Evolutionary conservation across 768 basidiomycete species (phyloP).

Genomic region (Trametes coccinea): DNA sequence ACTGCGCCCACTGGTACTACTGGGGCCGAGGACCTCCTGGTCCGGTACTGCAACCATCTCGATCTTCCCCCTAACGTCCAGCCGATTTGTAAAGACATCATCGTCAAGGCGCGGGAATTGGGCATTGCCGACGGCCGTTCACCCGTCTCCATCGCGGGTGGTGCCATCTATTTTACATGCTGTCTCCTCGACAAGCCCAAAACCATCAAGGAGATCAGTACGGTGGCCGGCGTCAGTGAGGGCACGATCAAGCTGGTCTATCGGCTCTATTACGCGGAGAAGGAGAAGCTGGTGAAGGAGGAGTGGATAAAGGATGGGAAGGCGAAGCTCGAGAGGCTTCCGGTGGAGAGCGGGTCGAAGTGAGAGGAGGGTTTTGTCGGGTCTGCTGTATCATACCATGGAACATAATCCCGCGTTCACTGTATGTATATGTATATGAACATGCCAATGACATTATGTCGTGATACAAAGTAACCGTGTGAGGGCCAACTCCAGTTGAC

Average conservation of each 20-base stretch:
- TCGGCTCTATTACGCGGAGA: constrained; percentile 70
- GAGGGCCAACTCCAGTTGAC: background rate
- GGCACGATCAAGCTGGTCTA: constrained; percentile 93
- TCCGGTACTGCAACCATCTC: constrained; percentile 93
- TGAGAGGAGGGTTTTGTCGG: constrained; percentile 1
- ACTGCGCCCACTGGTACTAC: constrained; percentile 49
- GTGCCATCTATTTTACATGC: constrained; percentile 92
- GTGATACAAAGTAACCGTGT: background rate
- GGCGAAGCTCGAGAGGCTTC: constrained; percentile 49
- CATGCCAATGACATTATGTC: constrained; percentile 15
- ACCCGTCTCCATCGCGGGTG: constrained; percentile 98
- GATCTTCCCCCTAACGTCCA: constrained; percentile 83
- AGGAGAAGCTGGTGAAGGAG: constrained; percentile 78
- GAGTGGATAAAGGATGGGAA: constrained; percentile 84
- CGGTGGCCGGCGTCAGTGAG: constrained; percentile 92
- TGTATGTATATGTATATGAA: constrained; percentile 25
- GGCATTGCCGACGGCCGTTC: constrained; percentile 93
- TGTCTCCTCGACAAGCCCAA: constrained; percentile 74
- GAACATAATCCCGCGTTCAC: constrained; percentile 1
- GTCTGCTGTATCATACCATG: background rate
- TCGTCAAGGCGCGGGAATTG: constrained; percentile 73
- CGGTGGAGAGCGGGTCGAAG: constrained; percentile 32
- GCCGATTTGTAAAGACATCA: constrained; percentile 80
- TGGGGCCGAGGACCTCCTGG: constrained; percentile 83
- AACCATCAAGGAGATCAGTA: constrained; percentile 81